Conservation (phyloP, 2,329 filamentous ascomycete genomes). For the Raffaelea arxii region DNA sequence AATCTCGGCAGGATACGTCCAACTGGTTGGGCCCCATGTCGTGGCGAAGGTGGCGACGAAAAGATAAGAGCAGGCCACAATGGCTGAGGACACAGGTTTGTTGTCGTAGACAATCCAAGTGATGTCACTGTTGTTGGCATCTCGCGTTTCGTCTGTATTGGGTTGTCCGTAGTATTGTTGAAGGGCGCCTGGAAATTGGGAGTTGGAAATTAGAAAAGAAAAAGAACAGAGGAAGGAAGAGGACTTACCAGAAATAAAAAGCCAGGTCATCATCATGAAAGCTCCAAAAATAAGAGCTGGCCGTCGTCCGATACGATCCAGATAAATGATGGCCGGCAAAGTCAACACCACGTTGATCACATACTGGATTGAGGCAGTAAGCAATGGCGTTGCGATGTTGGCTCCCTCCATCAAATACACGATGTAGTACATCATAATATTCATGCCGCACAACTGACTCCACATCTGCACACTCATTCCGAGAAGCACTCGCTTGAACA, state of each 20-base stretch:
- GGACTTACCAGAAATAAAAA: slow-evolving; percentile 48
- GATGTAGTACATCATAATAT: slow-evolving; percentile 36
- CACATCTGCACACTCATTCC: slow-evolving; percentile 51
- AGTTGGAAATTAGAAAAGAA: neutral
- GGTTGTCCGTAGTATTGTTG: slow-evolving; percentile 49
- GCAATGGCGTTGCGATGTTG: slow-evolving; percentile 43
- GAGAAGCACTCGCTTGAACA: slow-evolving; percentile 45
- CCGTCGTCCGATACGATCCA: slow-evolving; percentile 50
- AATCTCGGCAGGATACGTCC: slow-evolving; percentile 39
- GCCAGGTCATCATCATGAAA: slow-evolving; percentile 48
- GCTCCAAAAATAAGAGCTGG: slow-evolving; percentile 45
- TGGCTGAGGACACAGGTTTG: slow-evolving; percentile 45
- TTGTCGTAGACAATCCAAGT: slow-evolving; percentile 48
- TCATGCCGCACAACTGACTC: slow-evolving; percentile 51
- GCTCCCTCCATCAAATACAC: slow-evolving; percentile 52
- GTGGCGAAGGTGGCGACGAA: slow-evolving; percentile 60
- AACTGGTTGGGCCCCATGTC: slow-evolving; percentile 39
- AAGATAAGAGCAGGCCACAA: slow-evolving; percentile 63
- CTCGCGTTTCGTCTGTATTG: slow-evolving; percentile 28
- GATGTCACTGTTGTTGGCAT: slow-evolving; percentile 33
- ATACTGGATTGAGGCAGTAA: slow-evolving; percentile 54
- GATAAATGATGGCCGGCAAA: slow-evolving; percentile 48
- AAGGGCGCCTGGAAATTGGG: slow-evolving; percentile 31
- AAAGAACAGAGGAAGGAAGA: neutral
- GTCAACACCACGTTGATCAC: slow-evolving; percentile 54